A percentile compares a stretch with the other conserved stretches of the same genome.
Evolutionary conservation across 257 asterid species (phyloP).

Genomic region (Solanum verrucosum): DNA sequence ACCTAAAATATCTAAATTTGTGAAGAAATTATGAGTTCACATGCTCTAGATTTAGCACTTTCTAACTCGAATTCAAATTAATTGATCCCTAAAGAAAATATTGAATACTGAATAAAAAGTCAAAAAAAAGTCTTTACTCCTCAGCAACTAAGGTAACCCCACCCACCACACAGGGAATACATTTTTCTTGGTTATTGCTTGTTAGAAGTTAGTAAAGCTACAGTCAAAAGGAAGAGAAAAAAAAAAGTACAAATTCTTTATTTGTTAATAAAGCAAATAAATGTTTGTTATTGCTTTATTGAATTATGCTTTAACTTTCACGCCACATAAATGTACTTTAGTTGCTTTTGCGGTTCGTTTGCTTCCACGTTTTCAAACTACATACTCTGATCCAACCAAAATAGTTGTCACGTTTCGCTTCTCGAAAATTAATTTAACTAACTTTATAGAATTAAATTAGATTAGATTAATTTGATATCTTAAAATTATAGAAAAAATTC

Average conservation of each 20-base stretch:
- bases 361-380: not conserved
- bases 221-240: not conserved
- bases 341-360: not conserved
- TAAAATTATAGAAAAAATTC: too few species aligned
- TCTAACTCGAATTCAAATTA: too few species aligned
- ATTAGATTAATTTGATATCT: too few species aligned
- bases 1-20: too few species aligned
- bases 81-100: fast-evolving
- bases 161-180: too few species aligned
- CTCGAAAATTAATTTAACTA: too few species aligned
- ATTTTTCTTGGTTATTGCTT: not conserved
- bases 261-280: not conserved
- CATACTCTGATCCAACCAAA: not conserved
- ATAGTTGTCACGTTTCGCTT: not conserved
- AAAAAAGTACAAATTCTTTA: not conserved
- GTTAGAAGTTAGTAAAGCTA: not conserved
- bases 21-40: too few species aligned
- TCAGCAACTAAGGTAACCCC: not conserved
- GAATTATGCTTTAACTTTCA: not conserved
- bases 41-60: not conserved
- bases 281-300: not conserved
- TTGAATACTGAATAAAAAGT: too few species aligned
- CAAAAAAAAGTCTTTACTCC: not conserved
- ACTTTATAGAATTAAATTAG: too few species aligned
- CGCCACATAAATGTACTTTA: not conserved